phyloP scores from a whole-genome alignment of 208 protist genomes.

The Strigomonas culicis region DNA sequence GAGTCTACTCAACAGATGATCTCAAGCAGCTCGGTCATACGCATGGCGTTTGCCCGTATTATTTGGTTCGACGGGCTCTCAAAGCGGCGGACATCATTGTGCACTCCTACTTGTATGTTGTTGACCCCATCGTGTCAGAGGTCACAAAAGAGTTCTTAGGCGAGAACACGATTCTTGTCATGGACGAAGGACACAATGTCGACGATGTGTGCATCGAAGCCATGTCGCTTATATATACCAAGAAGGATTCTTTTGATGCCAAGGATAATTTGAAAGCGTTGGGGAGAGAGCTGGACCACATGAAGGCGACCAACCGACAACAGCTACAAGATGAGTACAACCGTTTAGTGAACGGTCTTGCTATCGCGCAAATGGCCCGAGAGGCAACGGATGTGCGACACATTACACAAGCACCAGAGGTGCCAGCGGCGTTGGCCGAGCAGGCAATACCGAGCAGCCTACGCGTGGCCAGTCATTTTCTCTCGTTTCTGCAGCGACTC shows the following conservation, averaged over 20 bases:
- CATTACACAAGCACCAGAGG: conserved; percentile 32
- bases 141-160: conserved; percentile 90
- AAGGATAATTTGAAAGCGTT: conserved; percentile 87
- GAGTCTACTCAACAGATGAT: conserved; percentile 97
- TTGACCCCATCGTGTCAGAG: conserved; percentile 97
- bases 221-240: conserved; percentile 96
- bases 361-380: conserved; percentile 68
- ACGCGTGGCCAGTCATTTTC: conserved; percentile 95
- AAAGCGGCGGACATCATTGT: conserved; percentile 96
- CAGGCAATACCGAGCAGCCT: conserved; percentile 97
- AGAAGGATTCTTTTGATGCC: conserved; percentile 76
- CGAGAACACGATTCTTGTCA: conserved; percentile 97
- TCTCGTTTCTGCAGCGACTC: conserved; percentile 92
- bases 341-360: conserved; percentile 89
- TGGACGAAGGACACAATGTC: conserved; percentile 99
- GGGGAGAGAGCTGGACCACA: conserved; percentile 50
- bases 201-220: conserved; percentile 99
- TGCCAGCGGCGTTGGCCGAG: conserved; percentile 80
- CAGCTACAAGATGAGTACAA: conserved; percentile 94
- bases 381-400: conserved; percentile 21
- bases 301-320: conserved; percentile 87
- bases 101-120: conserved; percentile 98
- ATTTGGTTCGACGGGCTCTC: conserved; percentile 83
- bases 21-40: conserved; percentile 90
- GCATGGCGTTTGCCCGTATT: conserved; percentile 95